These are phyloP conservation scores for Penicillium sp. DNA, from an alignment of 2,329 filamentous ascomycete genomes.

Conservation along the genomic window DNA sequence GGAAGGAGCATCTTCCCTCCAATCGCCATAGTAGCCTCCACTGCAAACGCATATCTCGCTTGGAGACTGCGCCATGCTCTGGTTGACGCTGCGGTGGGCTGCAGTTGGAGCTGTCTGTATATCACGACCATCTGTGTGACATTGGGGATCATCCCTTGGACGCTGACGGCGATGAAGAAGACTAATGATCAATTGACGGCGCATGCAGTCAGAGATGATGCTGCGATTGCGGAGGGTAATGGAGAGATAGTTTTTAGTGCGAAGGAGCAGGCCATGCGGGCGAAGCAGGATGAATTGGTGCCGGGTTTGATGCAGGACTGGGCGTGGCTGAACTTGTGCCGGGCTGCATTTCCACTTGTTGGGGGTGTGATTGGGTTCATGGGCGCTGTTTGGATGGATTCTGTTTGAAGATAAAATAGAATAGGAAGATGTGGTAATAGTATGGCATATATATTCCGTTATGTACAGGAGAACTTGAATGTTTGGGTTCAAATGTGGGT, in stretches of 20 bases:
- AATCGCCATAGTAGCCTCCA: slow-evolving; percentile 56
- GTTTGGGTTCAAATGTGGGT: slow-evolving; percentile 14
- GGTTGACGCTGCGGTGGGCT: slow-evolving; percentile 11
- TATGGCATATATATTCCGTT: slow-evolving; percentile 7
- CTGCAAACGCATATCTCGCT: slow-evolving; percentile 52
- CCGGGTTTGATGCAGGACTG: slow-evolving; percentile 25
- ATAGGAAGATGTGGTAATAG: background rate
- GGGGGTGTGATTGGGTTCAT: slow-evolving; percentile 31
- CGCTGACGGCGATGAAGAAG: slow-evolving; percentile 28
- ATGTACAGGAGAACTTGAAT: slow-evolving; percentile 15
- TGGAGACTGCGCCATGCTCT: slow-evolving; percentile 23
- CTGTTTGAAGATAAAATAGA: background rate
- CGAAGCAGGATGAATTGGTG: slow-evolving; percentile 24
- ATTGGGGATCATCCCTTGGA: slow-evolving; percentile 33
- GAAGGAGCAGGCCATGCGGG: slow-evolving; percentile 23
- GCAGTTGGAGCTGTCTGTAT: slow-evolving; percentile 24
- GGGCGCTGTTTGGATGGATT: slow-evolving; percentile 18
- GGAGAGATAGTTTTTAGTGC: slow-evolving; percentile 21
- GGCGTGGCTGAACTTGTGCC: slow-evolving; percentile 28
- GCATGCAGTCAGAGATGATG: slow-evolving; percentile 30
- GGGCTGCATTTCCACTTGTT: slow-evolving; percentile 27
- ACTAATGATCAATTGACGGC: slow-evolving; percentile 31
- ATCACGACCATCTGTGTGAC: slow-evolving; percentile 27
- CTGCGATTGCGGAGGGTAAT: slow-evolving; percentile 25
- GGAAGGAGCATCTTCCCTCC: slow-evolving; percentile 60